phyloP scores from a whole-genome alignment of 1,284 basidiomycete species.

The Termitomyces sp. region DNA sequence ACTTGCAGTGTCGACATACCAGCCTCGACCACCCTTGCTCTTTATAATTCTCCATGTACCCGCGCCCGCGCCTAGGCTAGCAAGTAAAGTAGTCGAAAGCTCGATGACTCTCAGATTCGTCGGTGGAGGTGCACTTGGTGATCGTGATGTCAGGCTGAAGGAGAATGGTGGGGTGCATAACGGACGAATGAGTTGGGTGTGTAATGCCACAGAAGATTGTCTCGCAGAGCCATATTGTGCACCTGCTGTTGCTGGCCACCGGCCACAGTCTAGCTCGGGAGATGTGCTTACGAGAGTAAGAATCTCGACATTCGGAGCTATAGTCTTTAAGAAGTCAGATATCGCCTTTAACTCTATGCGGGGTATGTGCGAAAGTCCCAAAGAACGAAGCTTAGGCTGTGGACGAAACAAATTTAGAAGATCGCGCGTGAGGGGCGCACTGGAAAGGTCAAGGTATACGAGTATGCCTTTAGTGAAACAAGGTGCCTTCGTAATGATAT shows the following conservation, averaged over 20 bases:
- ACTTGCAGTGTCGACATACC: constrained; percentile 89
- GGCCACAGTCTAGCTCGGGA: constrained; percentile 63
- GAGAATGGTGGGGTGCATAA: constrained; percentile 77
- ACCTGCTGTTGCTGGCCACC: constrained; percentile 26
- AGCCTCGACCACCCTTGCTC: constrained; percentile 91
- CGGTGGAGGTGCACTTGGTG: constrained; percentile 38
- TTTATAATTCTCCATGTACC: constrained; percentile 84
- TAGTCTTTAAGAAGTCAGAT: constrained; percentile 63
- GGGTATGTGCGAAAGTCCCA: constrained; percentile 86
- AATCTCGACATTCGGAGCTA: constrained; percentile 80
- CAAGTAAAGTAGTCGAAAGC: constrained; percentile 71
- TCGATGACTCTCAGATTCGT: constrained; percentile 88
- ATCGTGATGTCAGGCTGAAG: constrained; percentile 39
- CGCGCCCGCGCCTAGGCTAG: constrained; percentile 69
- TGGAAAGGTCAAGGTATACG: constrained; percentile 88
- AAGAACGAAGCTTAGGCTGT: constrained; percentile 77
- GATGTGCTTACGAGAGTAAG: constrained; percentile 80
- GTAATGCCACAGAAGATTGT: constrained; percentile 60
- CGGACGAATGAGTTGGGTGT: constrained; percentile 70
- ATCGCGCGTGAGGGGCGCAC: constrained; percentile 65
- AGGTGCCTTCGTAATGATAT: constrained; percentile 73
- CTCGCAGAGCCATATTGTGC: constrained; percentile 35
- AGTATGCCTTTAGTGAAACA: constrained; percentile 77
- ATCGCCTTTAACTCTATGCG: constrained; percentile 65
- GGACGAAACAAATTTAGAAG: constrained; percentile 51